phyloP scores from a whole-genome alignment of 2,329 filamentous ascomycete species.

The Ampelomyces quisqualis region DNA sequence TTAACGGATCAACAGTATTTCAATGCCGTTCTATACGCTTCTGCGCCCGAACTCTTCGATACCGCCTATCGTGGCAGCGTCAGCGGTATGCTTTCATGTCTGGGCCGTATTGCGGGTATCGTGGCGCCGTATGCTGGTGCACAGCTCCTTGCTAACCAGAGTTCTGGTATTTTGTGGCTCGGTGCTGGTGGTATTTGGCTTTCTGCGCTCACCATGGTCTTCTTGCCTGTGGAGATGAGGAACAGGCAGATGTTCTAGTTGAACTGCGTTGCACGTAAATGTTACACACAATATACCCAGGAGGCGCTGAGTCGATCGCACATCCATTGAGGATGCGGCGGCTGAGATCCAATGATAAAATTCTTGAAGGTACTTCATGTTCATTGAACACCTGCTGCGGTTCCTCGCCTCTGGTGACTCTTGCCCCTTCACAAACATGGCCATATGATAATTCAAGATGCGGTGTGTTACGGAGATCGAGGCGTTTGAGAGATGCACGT shows the following conservation, averaged over 20 bases:
- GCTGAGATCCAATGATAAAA: no score
- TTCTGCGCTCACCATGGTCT: slow-evolving; percentile 30
- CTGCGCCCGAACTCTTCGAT: slow-evolving; percentile 33
- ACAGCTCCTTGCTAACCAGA: slow-evolving; percentile 20
- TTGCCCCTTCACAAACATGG: no score
- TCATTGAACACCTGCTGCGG: no score
- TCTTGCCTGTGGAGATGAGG: slow-evolving; percentile 34
- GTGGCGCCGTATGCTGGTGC: slow-evolving; percentile 33
- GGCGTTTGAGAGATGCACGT: no score
- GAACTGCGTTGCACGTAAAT: no score
- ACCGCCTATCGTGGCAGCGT: slow-evolving; percentile 34
- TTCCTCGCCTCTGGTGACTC: no score
- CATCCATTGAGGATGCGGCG: no score
- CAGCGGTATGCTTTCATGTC: slow-evolving; percentile 32
- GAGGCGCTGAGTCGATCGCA: background rate
- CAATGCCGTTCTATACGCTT: slow-evolving; percentile 34
- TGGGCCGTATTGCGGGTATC: slow-evolving; percentile 32
- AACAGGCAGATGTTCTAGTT: slow-evolving; percentile 33
- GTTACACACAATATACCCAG: background rate
- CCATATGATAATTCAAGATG: no score
- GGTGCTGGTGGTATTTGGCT: slow-evolving; percentile 36
- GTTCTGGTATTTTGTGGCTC: slow-evolving; percentile 33
- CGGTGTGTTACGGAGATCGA: no score
- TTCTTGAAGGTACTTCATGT: no score
- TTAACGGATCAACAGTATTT: no score